Percentiles rank a stretch among this genome's conserved stretches.
phyloP scores from a whole-genome alignment of 83 land plant species.

The Larix sibirica region DNA sequence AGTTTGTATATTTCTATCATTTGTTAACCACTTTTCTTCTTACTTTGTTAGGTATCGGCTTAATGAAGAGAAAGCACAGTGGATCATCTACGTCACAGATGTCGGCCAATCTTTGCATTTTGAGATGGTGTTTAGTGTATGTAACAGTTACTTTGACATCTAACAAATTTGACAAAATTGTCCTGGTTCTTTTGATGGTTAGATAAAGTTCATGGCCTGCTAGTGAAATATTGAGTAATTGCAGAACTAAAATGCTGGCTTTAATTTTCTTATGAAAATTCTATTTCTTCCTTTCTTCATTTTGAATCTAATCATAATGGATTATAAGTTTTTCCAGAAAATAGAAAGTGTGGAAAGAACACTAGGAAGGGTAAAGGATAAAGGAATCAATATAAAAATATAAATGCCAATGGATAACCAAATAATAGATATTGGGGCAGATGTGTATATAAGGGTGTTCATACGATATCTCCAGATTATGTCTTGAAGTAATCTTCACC shows the following conservation, averaged over 20 bases:
- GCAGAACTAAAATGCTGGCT: too few relatives aligned
- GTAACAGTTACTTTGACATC: conserved; percentile 18
- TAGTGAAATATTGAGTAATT: too few relatives aligned
- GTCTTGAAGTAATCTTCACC: not conserved
- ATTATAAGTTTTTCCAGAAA: not conserved
- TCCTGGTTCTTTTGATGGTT: too few relatives aligned
- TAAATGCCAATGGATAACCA: not conserved
- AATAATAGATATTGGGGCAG: not conserved
- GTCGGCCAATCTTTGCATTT: conserved; percentile 92
- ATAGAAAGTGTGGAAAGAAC: not conserved
- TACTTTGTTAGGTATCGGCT: conserved; percentile 74
- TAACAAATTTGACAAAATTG: not conserved
- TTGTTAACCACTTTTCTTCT: not conserved
- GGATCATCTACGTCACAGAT: conserved; percentile 95
- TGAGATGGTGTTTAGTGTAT: conserved; percentile 88
- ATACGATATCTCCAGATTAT: not conserved
- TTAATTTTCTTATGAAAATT: too few relatives aligned
- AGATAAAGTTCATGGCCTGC: too few relatives aligned
- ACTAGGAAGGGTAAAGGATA: not conserved
- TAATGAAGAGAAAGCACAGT: conserved; percentile 85
- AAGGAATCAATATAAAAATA: not conserved
- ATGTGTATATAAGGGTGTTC: not conserved
- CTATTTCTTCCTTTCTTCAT: not conserved
- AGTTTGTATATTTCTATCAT: not conserved
- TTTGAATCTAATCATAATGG: not conserved